Evolutionary conservation across 805 yeast species (phyloP).

Genomic region (Nakazawaea siamensis): DNA sequence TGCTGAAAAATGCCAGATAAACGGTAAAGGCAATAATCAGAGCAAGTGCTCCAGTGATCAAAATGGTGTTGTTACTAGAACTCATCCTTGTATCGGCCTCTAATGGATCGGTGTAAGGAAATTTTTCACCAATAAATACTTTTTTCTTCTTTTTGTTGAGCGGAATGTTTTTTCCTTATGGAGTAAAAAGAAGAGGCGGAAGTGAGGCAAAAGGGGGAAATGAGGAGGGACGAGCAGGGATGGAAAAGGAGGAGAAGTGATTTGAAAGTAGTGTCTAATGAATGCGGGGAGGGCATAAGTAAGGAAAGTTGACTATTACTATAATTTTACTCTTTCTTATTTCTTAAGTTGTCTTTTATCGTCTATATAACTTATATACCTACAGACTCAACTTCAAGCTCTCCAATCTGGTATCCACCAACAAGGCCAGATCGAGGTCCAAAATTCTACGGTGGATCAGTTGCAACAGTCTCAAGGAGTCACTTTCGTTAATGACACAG

Average conservation of each 20-base stretch:
- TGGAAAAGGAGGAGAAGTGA: neutral
- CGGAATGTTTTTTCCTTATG: neutral
- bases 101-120: neutral
- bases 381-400: too few relatives aligned
- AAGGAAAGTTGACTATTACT: neutral
- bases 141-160: neutral
- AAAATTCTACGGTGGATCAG: constrained; percentile 76
- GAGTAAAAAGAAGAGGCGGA: neutral
- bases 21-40: constrained; percentile 25
- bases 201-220: neutral
- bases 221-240: neutral
- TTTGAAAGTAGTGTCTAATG: neutral
- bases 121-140: too few relatives aligned
- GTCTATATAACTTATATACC: too few relatives aligned
- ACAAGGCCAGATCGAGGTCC: constrained; percentile 24
- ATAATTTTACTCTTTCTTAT: too few relatives aligned
- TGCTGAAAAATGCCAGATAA: constrained; percentile 25
- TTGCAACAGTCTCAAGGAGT: constrained; percentile 77
- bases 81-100: neutral
- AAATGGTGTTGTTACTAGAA: constrained; percentile 3
- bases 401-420: constrained; percentile 35
- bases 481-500: constrained; percentile 81
- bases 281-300: neutral
- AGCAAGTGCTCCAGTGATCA: constrained; percentile 14
- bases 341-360: too few relatives aligned